A percentile compares a stretch with the other conserved stretches of the same genome.
Conservation (phyloP, 257 asterid genomes). For the Marsdenia floribunda region DNA sequence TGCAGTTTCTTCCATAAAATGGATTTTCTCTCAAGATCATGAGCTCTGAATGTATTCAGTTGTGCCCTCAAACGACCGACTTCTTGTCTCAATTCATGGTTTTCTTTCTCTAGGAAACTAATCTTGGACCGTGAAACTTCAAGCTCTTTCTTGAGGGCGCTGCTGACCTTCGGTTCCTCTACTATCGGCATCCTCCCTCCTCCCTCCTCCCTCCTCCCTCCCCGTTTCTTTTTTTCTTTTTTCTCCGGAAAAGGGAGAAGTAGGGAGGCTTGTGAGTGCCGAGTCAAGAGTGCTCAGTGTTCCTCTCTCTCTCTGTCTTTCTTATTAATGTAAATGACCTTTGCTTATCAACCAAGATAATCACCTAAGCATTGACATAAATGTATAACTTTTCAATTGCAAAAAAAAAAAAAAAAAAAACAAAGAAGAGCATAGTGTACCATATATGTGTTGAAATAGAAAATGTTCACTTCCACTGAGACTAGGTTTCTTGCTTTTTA, state of each 20-base stretch:
- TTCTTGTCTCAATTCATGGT: slow-evolving; percentile 29
- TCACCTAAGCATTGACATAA: neutral
- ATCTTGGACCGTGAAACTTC: slow-evolving; percentile 24
- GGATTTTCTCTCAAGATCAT: slow-evolving; percentile 29
- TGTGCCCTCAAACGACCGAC: slow-evolving; percentile 27
- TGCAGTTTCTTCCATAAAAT: slow-evolving; percentile 32
- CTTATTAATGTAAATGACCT: slow-evolving; percentile 13
- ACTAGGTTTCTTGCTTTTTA: neutral
- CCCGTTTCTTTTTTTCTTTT: too few relatives aligned
- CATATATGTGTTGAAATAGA: neutral
- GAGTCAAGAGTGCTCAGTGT: neutral
- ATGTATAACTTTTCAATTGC: neutral
- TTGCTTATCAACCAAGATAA: slow-evolving; percentile 17
- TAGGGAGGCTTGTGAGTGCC: neutral
- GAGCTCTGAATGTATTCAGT: slow-evolving; percentile 22
- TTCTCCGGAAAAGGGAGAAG: neutral
- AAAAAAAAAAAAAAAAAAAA: neutral
- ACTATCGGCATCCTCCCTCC: slow-evolving; percentile 20
- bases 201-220: too few relatives aligned
- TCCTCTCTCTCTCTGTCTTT: neutral
- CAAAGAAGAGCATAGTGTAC: too few relatives aligned
- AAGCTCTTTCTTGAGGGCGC: slow-evolving; percentile 22
- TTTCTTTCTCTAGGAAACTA: slow-evolving; percentile 27
- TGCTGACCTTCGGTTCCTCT: slow-evolving; percentile 3
- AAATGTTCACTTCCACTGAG: neutral